These are phyloP conservation scores for Fusarium succisae DNA, from an alignment of 2,329 filamentous ascomycete species.

Conservation along the genomic window DNA sequence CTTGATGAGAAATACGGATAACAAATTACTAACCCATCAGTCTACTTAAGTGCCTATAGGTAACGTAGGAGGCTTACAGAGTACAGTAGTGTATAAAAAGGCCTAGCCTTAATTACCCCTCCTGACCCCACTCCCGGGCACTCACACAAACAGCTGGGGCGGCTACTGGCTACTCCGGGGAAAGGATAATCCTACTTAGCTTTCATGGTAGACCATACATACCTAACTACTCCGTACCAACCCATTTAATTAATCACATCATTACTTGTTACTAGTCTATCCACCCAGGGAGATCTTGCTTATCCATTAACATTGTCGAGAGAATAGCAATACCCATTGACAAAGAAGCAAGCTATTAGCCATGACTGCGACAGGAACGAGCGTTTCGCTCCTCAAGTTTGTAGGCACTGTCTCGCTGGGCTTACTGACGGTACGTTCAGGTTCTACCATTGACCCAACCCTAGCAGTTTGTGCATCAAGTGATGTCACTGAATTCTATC, in stretches of 20 bases:
- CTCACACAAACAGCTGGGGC: not conserved
- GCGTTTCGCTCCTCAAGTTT: conserved; percentile 86
- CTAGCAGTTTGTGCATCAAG: conserved; percentile 16
- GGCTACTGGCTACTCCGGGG: not conserved
- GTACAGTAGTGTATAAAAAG: not conserved
- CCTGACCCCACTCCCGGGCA: not conserved
- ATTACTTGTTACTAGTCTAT: conserved; percentile 7
- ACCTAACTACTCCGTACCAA: not conserved
- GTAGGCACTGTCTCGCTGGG: conserved; percentile 91
- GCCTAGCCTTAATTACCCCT: not conserved
- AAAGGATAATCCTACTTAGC: not conserved
- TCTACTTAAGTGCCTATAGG: not conserved
- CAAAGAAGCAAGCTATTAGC: conserved; percentile 17
- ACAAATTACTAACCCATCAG: not conserved
- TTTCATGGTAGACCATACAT: not conserved
- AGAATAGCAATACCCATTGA: not conserved
- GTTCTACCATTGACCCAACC: not conserved
- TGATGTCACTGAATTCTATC: not conserved
- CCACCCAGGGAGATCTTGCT: conserved; percentile 1
- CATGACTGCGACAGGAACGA: conserved; percentile 74
- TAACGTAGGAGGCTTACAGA: not conserved
- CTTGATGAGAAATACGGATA: not conserved
- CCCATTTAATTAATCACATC: conserved; percentile 26
- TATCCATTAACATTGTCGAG: not conserved
- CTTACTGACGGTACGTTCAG: conserved; percentile 78